Percentiles rank a stretch among this genome's conserved stretches.
phyloP scores from a whole-genome alignment of 345 rosid species.

The Linum usitatissimum region DNA sequence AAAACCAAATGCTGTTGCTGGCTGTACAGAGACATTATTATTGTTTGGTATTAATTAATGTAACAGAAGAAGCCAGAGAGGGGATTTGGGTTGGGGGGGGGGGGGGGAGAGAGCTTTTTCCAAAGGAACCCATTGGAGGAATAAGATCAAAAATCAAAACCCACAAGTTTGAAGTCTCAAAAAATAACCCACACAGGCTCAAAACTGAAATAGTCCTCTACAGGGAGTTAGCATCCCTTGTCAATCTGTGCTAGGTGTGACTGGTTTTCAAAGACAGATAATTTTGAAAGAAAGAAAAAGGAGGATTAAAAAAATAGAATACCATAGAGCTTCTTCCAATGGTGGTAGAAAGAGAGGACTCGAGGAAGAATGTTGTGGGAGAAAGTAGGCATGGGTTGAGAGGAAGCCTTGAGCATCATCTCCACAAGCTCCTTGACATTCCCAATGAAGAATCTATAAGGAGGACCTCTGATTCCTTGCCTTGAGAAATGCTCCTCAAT shows the following conservation, averaged over 20 bases:
- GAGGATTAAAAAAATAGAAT: background rate
- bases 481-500: slow-evolving; percentile 82
- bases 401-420: slow-evolving; percentile 84
- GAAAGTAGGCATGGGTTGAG: slow-evolving; percentile 77
- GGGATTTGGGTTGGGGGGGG: no score
- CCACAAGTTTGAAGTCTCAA: background rate
- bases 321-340: slow-evolving; percentile 98
- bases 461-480: slow-evolving; percentile 97
- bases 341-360: slow-evolving; percentile 86
- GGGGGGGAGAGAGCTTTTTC: no score
- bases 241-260: no score
- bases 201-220: no score
- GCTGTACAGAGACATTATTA: background rate
- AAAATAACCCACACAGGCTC: background rate
- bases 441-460: slow-evolving; percentile 88
- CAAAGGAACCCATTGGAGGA: background rate
- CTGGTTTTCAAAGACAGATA: background rate
- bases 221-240: no score
- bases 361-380: slow-evolving; percentile 98
- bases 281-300: background rate
- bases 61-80: background rate
- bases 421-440: slow-evolving; percentile 83
- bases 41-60: background rate
- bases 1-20: background rate
- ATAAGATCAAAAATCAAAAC: background rate